Base-by-base conservation (phyloP, 768 basidiomycete genomes). In the Amanita phalloides region DNA sequence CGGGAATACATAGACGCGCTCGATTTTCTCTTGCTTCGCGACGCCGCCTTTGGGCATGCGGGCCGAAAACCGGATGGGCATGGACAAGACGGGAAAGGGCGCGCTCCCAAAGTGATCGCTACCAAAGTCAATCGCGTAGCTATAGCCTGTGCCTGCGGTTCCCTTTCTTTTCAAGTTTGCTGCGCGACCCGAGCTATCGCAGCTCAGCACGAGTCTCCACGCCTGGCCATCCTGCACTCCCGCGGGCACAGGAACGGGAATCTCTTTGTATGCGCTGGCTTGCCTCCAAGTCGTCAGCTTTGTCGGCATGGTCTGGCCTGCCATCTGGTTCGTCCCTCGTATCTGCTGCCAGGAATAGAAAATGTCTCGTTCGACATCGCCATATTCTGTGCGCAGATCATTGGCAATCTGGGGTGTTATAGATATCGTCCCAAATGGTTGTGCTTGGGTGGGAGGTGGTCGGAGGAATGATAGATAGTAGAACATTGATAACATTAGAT, bases 391-490 rank as follows among this genome's bases (percentile, higher is more conserved):
- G 30, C 93, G 78, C 21, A 95, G 75, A 58, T 95, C 93, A 63
- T 96, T 95, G 28, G 84, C 81, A 54, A 96, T 79, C 64, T 94
- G 91, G 0, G 89, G 90, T 2, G 83, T 90, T 48, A 94, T 76
- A 10, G 70, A 64, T 46, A 93, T 66, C 9, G 70, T 58, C 0
- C 68, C 67, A 8, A 68, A 63, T 1, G 73, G 67, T 6, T 71
- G 61, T 0, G 72, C 70, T 46, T 75, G 74, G 3, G 68, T 57
- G 3, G 90, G 88, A 3, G 90, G 93, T 9, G 92, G 90, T 42
- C 90, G 84, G 13, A 94, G 79, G 63, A 94, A 94, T 25, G 88
- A 93, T 38, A 94, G 63, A 67, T 94, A 95, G 72, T 75, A 88
- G 68, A 86, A 91, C 90, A 92, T 51, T 36, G 45, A 44, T 35